Conservation (phyloP, 768 basidiomycete genomes). For the Chalciporus pseudorubinellus region DNA sequence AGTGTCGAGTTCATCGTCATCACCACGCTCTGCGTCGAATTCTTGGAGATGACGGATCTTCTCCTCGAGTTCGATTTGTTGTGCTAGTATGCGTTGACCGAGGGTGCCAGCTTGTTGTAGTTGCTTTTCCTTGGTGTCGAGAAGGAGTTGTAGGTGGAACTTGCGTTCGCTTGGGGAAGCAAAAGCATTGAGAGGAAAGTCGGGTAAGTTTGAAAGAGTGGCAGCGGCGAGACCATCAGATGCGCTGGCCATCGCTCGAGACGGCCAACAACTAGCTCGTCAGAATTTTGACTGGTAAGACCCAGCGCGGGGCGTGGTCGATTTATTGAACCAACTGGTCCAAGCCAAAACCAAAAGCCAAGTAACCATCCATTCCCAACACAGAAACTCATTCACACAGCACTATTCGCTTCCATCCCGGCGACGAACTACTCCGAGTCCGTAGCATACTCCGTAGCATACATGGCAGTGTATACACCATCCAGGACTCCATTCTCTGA, state of each 20-base stretch:
- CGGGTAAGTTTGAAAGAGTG: slow-evolving; percentile 38
- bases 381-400: slow-evolving; percentile 10
- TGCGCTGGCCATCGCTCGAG: slow-evolving; percentile 39
- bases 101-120: slow-evolving; percentile 88
- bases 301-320: slow-evolving; percentile 1
- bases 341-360: background rate
- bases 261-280: slow-evolving; percentile 11
- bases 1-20: slow-evolving; percentile 60
- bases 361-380: slow-evolving; percentile 1
- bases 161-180: slow-evolving; percentile 60
- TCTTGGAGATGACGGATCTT: slow-evolving; percentile 82
- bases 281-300: slow-evolving; percentile 10
- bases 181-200: slow-evolving; percentile 40
- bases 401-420: background rate
- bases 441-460: too few species aligned
- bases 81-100: slow-evolving; percentile 89
- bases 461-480: too few species aligned
- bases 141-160: slow-evolving; percentile 60
- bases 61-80: slow-evolving; percentile 91
- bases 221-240: slow-evolving; percentile 35
- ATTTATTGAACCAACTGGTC: background rate
- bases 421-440: too few species aligned
- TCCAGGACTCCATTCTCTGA: too few species aligned
- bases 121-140: slow-evolving; percentile 90
- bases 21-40: slow-evolving; percentile 58